Base-by-base conservation (phyloP, 2,329 filamentous ascomycete species). In the Mycosphaerelloides madeirae region DNA sequence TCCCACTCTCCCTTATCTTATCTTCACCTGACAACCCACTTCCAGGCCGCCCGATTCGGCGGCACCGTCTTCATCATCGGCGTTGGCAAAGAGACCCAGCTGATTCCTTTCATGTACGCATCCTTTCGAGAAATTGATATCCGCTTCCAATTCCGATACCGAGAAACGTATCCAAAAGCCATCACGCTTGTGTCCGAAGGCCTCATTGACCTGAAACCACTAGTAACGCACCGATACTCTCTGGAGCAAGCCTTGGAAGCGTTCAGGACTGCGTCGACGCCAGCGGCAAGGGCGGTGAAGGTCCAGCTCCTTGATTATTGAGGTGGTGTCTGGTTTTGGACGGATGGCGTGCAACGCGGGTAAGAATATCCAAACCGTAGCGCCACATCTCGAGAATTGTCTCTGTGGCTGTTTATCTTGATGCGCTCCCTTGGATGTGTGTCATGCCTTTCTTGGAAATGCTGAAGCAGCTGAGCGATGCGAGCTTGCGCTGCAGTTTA, bases 111-210 rank as follows among this genome's bases (percentile, higher is more conserved):
- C 56, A 67, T 67, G 64, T 56, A 66, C 43, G 56, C 60, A 11
- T 63, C 60, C 5, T 59, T 62, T 39, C 57, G 57, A 3, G 65
- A 68, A 50, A 67, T 69, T 33, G 66, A 69, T 35, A 54, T 69
- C 22, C 55, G 59, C 3, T 68, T 69, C 44, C 65, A 68, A 44
- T 68, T 64, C 48, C 62, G 65, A 11, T 69, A 69, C 45, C 57
- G 60, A 31, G 62, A 69, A 43, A 68, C 64, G 2, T 69, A 67
- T 46, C 64, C 66, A 7, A 71, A 61, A 39, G 71, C 68, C 0
- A 64, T 74, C 48, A 61, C 63, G 43, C 55, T 74, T 33, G 62
- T 66, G 1, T 59, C 58, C 4, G 62, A 66, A 34, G 65, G 67
- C 0, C 44, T 68, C 35, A 63, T 69, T 36, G 57, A 68, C 41